A percentile compares a stretch with the other conserved stretches of the same genome.
Evolutionary conservation across 1,284 basidiomycete genomes (phyloP).

Genomic region (Schizophyllum commune): DNA sequence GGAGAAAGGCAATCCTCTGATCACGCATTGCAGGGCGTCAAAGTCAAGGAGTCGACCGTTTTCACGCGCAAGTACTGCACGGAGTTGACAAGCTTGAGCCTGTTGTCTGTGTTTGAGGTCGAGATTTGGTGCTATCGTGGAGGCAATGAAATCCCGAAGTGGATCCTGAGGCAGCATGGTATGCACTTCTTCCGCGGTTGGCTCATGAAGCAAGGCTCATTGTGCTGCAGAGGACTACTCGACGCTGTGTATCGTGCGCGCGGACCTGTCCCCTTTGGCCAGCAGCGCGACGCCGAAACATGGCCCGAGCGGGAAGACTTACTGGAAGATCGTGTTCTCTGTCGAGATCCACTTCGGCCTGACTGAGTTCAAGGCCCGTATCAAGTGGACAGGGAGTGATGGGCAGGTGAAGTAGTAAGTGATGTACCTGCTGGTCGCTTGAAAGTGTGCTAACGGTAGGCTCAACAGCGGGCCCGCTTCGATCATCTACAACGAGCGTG

Average conservation of each 20-base stretch:
- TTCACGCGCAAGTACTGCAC: constrained; percentile 76
- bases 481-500: constrained; percentile 73
- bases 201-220: neutral
- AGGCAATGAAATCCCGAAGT: constrained; percentile 56
- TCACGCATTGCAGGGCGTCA: constrained; percentile 40
- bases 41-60: constrained; percentile 71
- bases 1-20: neutral
- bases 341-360: constrained; percentile 76
- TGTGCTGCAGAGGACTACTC: constrained; percentile 50
- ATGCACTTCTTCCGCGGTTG: constrained; percentile 9
- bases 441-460: constrained; percentile 2
- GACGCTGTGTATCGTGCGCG: constrained; percentile 67
- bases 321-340: constrained; percentile 75
- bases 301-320: constrained; percentile 56
- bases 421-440: constrained; percentile 16
- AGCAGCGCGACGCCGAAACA: constrained; percentile 60
- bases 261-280: constrained; percentile 62
- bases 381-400: constrained; percentile 70
- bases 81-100: constrained; percentile 64
- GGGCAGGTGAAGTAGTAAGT: constrained; percentile 54
- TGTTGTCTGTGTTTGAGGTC: constrained; percentile 71
- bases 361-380: constrained; percentile 71
- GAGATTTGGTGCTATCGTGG: constrained; percentile 77
- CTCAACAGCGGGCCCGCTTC: constrained; percentile 58
- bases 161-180: constrained; percentile 63